A percentile compares a stretch with the other conserved stretches of the same genome.
phyloP scores from a whole-genome alignment of 345 rosid genomes.

The Euclidium syriacum region DNA sequence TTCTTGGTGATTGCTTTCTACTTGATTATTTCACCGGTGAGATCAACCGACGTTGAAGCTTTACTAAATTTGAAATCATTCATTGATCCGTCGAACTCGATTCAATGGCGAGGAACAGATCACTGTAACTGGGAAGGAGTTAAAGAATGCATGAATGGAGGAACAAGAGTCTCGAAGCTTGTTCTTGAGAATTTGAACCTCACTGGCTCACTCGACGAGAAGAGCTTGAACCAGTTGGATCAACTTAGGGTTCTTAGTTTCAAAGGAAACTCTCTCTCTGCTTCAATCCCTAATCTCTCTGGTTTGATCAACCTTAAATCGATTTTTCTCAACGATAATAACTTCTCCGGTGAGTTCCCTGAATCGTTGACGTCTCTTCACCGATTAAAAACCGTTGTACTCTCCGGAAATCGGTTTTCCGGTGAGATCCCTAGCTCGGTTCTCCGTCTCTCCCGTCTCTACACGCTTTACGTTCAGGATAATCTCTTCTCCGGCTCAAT shows the following conservation, averaged over 20 bases:
- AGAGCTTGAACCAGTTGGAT: constrained; percentile 54
- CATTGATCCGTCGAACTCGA: constrained; percentile 51
- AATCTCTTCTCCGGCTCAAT: constrained; percentile 55
- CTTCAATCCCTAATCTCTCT: constrained; percentile 60
- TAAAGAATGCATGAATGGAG: constrained; percentile 62
- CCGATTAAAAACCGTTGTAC: constrained; percentile 62
- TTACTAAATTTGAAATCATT: constrained; percentile 66
- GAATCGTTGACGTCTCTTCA: constrained; percentile 55
- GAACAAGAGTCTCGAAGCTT: constrained; percentile 71
- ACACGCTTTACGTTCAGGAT: constrained; percentile 54
- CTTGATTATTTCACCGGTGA: constrained; percentile 36
- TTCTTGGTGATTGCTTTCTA: not conserved
- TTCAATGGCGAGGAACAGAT: constrained; percentile 55
- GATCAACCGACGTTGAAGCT: constrained; percentile 55
- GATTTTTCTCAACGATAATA: constrained; percentile 60
- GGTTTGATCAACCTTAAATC: constrained; percentile 75
- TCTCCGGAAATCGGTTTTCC: constrained; percentile 54
- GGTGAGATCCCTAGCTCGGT: constrained; percentile 63
- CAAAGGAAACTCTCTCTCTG: constrained; percentile 77
- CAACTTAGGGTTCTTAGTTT: constrained; percentile 89
- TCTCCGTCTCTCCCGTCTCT: constrained; percentile 51
- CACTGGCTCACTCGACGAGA: constrained; percentile 50
- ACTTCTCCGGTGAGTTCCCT: constrained; percentile 75
- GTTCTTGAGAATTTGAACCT: constrained; percentile 67
- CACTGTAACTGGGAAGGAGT: constrained; percentile 79